Base-by-base conservation (phyloP, 768 basidiomycete genomes). In the Astraeus odoratus region DNA sequence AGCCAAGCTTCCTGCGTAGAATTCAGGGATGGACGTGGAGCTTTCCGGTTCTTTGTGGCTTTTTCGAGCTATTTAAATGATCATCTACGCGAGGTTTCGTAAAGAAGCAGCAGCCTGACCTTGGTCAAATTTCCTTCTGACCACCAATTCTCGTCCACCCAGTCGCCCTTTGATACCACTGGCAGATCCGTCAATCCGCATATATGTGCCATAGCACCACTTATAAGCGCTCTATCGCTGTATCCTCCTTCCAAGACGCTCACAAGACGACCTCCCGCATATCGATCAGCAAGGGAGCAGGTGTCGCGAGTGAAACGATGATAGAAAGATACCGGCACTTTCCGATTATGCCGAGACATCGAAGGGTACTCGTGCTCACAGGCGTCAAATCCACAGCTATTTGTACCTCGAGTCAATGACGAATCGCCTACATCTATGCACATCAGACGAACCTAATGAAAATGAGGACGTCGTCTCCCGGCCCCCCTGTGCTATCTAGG, bases 181-280 rank as follows among this genome's bases (percentile, higher is more conserved):
- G n/a, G n/a, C 20, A 40, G 15, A 38, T 52, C 59, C 1, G 69
- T 70, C 18, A 97, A 65, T 4, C 93, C 94, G 6, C 69, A 67
- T 2, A 95, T 61, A 59, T 92, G 86, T 0, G 91, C 86, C 76
- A 92, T 78, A 0, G 83, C 75, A 0, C 86, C 95, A 50, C 86
- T 91, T 5, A 71, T 80, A 44, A 98, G 69, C 0, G 95, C 93
- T 5, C 84, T 75, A 60, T 97, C 92, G 54, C 88, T 89, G 57
- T 97, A 97, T 1, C 94, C 95, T 1, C 95, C 95, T 66, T 99
- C 95, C 1, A 99, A 77, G 0, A 97, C 87, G 53, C 89, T 92
- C 30, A 98, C 72, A 5, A 95, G 54, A 33, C 80, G 75, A 0
- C 92, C 90, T 1, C 61, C 56, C 0, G 88, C 80, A 50, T 81